Percentiles rank a stretch among this genome's conserved stretches.
Evolutionary conservation across 257 asterid genomes (phyloP).

Genomic region (Thymus quinquecostatus): DNA sequence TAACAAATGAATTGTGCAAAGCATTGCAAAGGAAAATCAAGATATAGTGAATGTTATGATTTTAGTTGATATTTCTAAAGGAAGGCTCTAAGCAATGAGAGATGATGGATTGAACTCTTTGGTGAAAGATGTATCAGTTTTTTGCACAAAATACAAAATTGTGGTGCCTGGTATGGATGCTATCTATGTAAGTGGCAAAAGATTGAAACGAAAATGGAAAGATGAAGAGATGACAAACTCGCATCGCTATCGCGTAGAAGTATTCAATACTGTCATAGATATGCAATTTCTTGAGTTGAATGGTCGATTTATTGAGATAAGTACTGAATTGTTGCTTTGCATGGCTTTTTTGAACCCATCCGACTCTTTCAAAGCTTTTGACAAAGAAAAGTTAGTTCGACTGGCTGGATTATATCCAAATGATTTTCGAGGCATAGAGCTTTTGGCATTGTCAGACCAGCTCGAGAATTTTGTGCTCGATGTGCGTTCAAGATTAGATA

Average conservation of each 20-base stretch:
- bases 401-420: too few species aligned
- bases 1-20: neutral
- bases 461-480: too few species aligned
- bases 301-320: too few species aligned
- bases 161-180: neutral
- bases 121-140: neutral
- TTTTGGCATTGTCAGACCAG: neutral
- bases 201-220: neutral
- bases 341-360: too few species aligned
- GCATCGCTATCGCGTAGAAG: neutral
- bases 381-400: too few species aligned
- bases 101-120: neutral
- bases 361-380: too few species aligned
- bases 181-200: neutral
- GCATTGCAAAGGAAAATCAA: neutral
- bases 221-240: neutral
- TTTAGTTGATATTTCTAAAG: neutral
- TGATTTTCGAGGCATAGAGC: neutral
- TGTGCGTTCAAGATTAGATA: neutral
- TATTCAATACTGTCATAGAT: neutral
- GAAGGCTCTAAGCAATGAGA: neutral
- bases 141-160: neutral
- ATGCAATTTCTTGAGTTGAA: neutral
- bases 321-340: too few species aligned
- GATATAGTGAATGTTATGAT: neutral